A percentile compares a stretch with the other conserved stretches of the same genome.
Conservation (phyloP, 1,284 basidiomycete genomes). For the Schizopora paradoxa region DNA sequence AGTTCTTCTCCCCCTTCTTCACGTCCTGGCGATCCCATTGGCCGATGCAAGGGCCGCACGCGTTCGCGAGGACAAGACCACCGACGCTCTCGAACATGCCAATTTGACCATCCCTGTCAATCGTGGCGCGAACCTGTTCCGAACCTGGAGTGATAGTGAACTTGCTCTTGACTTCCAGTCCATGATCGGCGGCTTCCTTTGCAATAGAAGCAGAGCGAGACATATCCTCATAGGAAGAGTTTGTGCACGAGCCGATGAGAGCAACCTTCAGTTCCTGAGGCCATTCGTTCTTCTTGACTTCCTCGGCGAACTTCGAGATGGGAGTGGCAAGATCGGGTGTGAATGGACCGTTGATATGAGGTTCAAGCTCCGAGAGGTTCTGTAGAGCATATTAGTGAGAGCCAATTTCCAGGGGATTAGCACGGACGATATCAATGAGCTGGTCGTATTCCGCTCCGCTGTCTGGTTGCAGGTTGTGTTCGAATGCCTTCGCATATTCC, state of each 20-base stretch:
- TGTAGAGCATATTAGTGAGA: slow-evolving; percentile 24
- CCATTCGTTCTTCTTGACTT: slow-evolving; percentile 96
- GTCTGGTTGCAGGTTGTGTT: slow-evolving; percentile 91
- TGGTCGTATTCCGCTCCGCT: slow-evolving; percentile 92
- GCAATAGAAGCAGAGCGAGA: slow-evolving; percentile 94
- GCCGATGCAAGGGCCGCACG: slow-evolving; percentile 98
- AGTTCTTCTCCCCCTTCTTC: slow-evolving; percentile 95
- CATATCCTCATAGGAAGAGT: slow-evolving; percentile 99
- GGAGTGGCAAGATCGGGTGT: slow-evolving; percentile 95
- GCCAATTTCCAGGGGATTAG: slow-evolving; percentile 1
- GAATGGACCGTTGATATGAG: slow-evolving; percentile 99
- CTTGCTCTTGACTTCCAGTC: slow-evolving; percentile 85
- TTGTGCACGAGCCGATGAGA: slow-evolving; percentile 99
- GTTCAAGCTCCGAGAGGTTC: slow-evolving; percentile 96
- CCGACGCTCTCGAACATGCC: slow-evolving; percentile 83
- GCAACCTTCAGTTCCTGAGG: slow-evolving; percentile 95
- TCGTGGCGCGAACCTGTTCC: slow-evolving; percentile 97
- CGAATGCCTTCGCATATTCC: slow-evolving; percentile 84
- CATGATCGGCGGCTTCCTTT: slow-evolving; percentile 81
- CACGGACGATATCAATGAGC: slow-evolving; percentile 80
- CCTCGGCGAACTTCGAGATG: slow-evolving; percentile 90
- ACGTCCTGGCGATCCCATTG: slow-evolving; percentile 98
- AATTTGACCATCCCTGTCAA: slow-evolving; percentile 94
- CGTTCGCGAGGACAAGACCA: slow-evolving; percentile 94
- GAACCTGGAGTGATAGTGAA: slow-evolving; percentile 99